These are phyloP conservation scores for Picea glauca DNA, from an alignment of 75 land plant species.

Conservation along the genomic window DNA sequence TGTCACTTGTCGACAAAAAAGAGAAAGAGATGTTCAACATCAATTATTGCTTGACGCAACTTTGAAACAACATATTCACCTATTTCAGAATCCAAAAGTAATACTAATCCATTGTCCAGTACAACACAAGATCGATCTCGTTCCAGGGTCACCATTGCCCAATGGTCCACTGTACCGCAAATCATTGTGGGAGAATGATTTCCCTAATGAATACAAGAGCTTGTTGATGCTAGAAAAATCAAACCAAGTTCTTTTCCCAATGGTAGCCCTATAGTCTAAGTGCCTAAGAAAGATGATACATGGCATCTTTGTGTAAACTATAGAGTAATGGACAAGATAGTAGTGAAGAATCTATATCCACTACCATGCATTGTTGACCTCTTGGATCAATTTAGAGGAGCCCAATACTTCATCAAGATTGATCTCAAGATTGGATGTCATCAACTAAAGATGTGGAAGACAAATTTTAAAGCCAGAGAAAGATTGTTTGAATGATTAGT, in stretches of 20 bases:
- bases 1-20: too few relatives aligned
- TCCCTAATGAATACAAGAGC: background rate
- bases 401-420: background rate
- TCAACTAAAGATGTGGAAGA: background rate
- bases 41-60: too few relatives aligned
- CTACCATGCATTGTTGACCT: constrained; percentile 4
- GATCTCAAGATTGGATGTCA: constrained; percentile 4
- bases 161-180: background rate
- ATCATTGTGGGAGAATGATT: background rate
- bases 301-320: constrained; percentile 11
- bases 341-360: constrained; percentile 9
- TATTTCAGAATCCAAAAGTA: background rate
- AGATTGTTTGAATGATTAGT: too few relatives aligned
- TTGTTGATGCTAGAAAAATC: constrained; percentile 4
- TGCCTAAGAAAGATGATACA: background rate
- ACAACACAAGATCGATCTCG: background rate
- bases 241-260: constrained; percentile 11
- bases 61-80: too few relatives aligned
- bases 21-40: too few relatives aligned
- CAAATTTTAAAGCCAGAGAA: too few relatives aligned
- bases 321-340: constrained; percentile 3
- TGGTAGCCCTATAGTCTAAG: constrained; percentile 5
- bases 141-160: background rate
- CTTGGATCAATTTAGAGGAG: constrained; percentile 7
- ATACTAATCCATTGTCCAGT: background rate